Base-by-base conservation (phyloP, 2,329 filamentous ascomycete genomes). In the Fusarium euwallaceae region DNA sequence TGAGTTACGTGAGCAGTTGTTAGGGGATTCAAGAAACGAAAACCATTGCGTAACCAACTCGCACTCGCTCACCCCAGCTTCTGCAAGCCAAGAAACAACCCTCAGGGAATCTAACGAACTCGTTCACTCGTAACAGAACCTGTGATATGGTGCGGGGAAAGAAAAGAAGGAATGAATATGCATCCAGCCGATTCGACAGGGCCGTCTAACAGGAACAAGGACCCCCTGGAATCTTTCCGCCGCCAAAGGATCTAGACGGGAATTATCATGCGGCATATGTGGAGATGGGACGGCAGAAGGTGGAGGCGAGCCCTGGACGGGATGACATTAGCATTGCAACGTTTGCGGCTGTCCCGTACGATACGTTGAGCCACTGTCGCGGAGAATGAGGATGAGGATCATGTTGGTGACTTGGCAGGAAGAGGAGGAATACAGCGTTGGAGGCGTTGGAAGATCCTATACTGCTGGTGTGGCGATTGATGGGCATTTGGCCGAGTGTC, bases 231-330 rank as follows among this genome's bases (percentile, higher is more conserved):
- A 29, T 29, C 48, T 32, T 55, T 32, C 48, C 27, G 48, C 27
- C 27, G 11, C 11, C 48, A 32, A 20, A 55, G 27, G 34, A 58
- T 58, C 34, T 58, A 11, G 55, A 17, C 22, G 61, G 58, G 74
- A 77, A 6, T 75, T 75, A 59, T 81, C 79, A 7, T 78, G 64
- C 32, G 34, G 34, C 55, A 58, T 58, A 58, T 37, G 34, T 58
- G 55, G 48, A 32, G 48, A 55, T 32, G 24, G 27, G 27, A 55
- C 27, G 48, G 48, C 17, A 55, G 16, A 51, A 9, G 16, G 45
- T 51, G 45, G 45, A 51, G 16, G 24, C 12, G 2, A 20, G 48
- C 20, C 55, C 20, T 58, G 55, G 32, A 58, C 22, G 32, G 20
- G n/a, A 36, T 36, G 55, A 17, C 22, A 36, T 58, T 24, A 24